Evolutionary conservation across 805 yeast genomes (phyloP), one percentile per base, ranked within the genome.

Genomic region (Cyberlindnera samutprakarnensis): DNA sequence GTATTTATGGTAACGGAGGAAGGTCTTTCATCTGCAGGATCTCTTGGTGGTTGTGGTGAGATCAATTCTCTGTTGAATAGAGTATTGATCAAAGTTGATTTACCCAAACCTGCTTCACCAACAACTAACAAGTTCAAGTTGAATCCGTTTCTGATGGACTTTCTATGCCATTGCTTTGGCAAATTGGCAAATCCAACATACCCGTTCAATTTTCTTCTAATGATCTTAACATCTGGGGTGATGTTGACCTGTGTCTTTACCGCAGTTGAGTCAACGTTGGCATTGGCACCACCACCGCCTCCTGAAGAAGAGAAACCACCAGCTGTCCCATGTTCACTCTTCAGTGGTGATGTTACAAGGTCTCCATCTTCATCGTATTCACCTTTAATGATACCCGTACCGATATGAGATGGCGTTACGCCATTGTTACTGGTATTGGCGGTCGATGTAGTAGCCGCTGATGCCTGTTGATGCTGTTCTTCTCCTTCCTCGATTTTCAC

Each of bases 121-220:
- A 88, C 94, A 37, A 85, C 86, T 75, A 92, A 73, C 39, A 92
- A 56, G 56, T 92, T 92, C 55, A 92, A 73, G 48, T 68, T 73
- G 68, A 92, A 92, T 11, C 98, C 98, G 53, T 84, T 73, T 59
- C 82, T 79, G 40, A 86, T 75, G 2, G 95, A 80, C 60, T 83
- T 86, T 62, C 95, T 78, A 64, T 92, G 97, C 96, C 96, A 92
- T 66, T 92, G 98, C 55, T 88, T 92, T 37, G 98, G 98, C 53
- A 92, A 70, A 62, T 88, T 92, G 45, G 96, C 95, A 62, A 92
- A 92, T 6, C 98, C 98, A 35, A 92, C 98, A 55, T 82, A 88
- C 4, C 94, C 90, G 46, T 79, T 83, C 47, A 90, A 74, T 55
- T 86, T 86, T 48, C 94, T 78, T 47, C 80, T 78, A 49, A 85